Conservation (phyloP, 768 basidiomycete species). For the Lentinus tigrinus region DNA sequence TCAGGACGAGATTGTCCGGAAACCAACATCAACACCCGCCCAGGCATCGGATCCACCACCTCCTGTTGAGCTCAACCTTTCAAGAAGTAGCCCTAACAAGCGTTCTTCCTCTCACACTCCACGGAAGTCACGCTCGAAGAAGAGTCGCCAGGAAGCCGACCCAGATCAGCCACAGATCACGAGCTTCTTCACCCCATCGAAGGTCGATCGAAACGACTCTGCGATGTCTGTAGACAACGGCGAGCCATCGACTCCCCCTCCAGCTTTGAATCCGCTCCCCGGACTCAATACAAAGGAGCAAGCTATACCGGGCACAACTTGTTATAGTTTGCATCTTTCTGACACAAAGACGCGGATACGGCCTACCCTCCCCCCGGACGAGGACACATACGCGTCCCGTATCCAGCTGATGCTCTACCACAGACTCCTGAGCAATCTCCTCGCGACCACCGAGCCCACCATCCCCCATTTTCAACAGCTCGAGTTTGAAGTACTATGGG, state of each 20-base stretch:
- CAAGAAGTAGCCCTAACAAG: slow-evolving; percentile 11
- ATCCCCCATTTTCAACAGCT: slow-evolving; percentile 26
- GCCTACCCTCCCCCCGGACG: slow-evolving; percentile 49
- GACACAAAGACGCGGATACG: slow-evolving; percentile 72
- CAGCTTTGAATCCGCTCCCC: background rate
- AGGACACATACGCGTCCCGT: slow-evolving; percentile 57
- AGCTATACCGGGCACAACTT: background rate
- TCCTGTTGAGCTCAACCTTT: background rate
- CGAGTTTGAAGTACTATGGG: slow-evolving; percentile 57
- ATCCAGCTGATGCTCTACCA: slow-evolving; percentile 81
- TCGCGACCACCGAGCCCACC: slow-evolving; percentile 31
- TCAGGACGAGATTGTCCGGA: slow-evolving; percentile 53
- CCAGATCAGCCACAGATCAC: slow-evolving; percentile 21
- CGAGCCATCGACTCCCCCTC: background rate
- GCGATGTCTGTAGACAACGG: background rate
- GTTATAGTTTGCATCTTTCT: slow-evolving; percentile 42
- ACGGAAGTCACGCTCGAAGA: slow-evolving; percentile 28
- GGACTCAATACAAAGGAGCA: background rate
- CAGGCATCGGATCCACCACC: background rate
- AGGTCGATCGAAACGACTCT: background rate
- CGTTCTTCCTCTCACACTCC: slow-evolving; percentile 7
- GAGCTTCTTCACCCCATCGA: slow-evolving; percentile 18
- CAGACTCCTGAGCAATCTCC: slow-evolving; percentile 55
- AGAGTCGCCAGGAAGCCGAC: slow-evolving; percentile 21
- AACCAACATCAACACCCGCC: slow-evolving; percentile 6